Conservation (phyloP, 2,329 filamentous ascomycete genomes). For the Fusarium buharicum region DNA sequence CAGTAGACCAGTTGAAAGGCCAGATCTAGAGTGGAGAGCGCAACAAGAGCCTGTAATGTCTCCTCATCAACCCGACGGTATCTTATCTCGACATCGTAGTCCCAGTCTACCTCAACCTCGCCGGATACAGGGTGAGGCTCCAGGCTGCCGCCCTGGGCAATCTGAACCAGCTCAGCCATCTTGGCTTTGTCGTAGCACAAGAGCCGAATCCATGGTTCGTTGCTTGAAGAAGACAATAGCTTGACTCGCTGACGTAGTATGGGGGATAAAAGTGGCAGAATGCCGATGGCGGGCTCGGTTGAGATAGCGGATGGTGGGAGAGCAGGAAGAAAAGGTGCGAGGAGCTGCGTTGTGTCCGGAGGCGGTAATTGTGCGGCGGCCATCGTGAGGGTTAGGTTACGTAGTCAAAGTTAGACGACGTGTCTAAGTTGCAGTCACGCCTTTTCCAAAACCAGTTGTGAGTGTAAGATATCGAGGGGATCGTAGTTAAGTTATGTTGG, state of each 20-base stretch:
- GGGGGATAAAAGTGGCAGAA: slow-evolving; percentile 71
- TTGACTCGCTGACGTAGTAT: slow-evolving; percentile 74
- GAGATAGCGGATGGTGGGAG: slow-evolving; percentile 69
- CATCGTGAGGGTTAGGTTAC: slow-evolving; percentile 39
- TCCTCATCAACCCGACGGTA: slow-evolving; percentile 79
- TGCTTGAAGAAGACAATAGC: slow-evolving; percentile 68
- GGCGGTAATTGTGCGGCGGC: slow-evolving; percentile 50
- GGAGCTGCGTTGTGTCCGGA: slow-evolving; percentile 59
- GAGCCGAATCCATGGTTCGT: slow-evolving; percentile 77
- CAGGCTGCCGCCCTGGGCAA: slow-evolving; percentile 70
- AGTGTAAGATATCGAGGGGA: slow-evolving; percentile 6
- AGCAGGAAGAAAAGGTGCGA: slow-evolving; percentile 68
- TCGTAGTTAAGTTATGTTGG: slow-evolving; percentile 5
- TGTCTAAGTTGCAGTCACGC: slow-evolving; percentile 10
- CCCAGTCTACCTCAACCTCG: slow-evolving; percentile 79
- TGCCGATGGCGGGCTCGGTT: slow-evolving; percentile 63
- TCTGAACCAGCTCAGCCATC: slow-evolving; percentile 66
- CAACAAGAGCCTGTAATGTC: slow-evolving; percentile 75
- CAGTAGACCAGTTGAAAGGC: slow-evolving; percentile 77
- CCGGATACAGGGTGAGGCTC: slow-evolving; percentile 86
- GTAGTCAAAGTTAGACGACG: neutral
- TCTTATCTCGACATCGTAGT: slow-evolving; percentile 68
- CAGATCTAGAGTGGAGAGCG: slow-evolving; percentile 69
- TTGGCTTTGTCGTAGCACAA: slow-evolving; percentile 73
- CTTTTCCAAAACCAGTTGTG: slow-evolving; percentile 8